phyloP scores from a whole-genome alignment of 2,329 filamentous ascomycete genomes.

The Fusarium newnesense region DNA sequence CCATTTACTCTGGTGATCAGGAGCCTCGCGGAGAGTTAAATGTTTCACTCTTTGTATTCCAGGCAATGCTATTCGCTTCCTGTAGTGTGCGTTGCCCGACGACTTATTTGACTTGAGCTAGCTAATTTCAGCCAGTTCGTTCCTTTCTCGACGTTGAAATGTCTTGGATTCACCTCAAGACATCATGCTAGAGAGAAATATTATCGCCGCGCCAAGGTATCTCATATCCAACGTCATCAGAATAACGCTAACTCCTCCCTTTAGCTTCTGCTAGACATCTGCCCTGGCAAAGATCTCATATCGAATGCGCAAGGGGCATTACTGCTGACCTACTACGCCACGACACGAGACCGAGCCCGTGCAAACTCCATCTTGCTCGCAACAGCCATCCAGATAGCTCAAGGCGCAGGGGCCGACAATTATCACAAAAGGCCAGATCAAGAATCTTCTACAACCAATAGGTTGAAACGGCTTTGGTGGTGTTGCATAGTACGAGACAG shows the following conservation, averaged over 20 bases:
- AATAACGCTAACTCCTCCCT: too few relatives aligned
- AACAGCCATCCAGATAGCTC: neutral
- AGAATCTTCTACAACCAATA: fast-evolving
- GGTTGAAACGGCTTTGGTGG: neutral
- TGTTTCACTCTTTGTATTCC: fast-evolving
- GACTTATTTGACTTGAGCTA: neutral
- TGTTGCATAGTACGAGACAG: neutral
- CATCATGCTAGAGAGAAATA: neutral
- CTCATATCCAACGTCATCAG: too few relatives aligned
- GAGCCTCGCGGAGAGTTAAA: fast-evolving
- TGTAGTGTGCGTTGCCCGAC: neutral
- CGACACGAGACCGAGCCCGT: neutral
- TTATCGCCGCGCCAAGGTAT: neutral
- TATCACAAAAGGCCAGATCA: neutral
- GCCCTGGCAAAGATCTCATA: fast-evolving
- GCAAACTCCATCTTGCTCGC: neutral
- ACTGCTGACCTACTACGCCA: neutral
- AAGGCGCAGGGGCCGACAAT: neutral
- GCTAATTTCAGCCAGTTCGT: neutral
- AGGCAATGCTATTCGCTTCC: neutral
- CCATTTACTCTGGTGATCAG: neutral
- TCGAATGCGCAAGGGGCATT: neutral
- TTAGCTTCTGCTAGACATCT: neutral
- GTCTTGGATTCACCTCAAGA: neutral
- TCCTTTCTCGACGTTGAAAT: neutral